These are phyloP conservation scores for Nakazawaea laoshanensis DNA, from an alignment of 805 yeast genomes.

Conservation along the genomic window DNA sequence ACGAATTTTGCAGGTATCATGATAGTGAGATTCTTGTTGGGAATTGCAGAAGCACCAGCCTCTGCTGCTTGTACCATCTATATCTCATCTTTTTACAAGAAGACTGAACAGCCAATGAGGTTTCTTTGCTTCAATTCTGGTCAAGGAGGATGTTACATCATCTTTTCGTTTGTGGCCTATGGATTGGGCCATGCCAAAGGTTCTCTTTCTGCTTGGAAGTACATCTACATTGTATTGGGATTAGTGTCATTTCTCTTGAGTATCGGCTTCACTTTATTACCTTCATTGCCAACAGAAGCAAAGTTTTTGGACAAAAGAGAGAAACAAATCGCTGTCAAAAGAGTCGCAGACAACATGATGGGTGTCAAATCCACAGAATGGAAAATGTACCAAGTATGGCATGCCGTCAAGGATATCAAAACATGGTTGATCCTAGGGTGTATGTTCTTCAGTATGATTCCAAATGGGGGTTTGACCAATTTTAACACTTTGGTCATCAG, in stretches of 20 bases:
- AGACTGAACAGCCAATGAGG: conserved; percentile 24
- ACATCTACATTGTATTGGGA: conserved; percentile 19
- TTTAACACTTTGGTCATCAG: conserved; percentile 19
- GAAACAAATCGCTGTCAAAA: conserved; percentile 17
- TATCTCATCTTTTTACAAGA: conserved; percentile 22
- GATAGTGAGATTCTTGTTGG: conserved; percentile 25
- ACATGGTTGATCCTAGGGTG: conserved; percentile 15
- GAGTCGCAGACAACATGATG: conserved; percentile 20
- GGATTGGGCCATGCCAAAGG: conserved; percentile 23
- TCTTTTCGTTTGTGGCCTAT: conserved; percentile 18
- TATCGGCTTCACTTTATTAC: conserved; percentile 16
- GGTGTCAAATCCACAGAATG: conserved; percentile 20
- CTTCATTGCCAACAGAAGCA: conserved; percentile 19
- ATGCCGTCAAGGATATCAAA: conserved; percentile 16
- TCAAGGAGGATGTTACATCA: conserved; percentile 22
- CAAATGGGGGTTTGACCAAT: conserved; percentile 22
- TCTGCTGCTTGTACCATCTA: conserved; percentile 22
- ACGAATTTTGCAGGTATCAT: conserved; percentile 25
- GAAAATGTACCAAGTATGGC: conserved; percentile 17
- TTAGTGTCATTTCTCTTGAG: conserved; percentile 16
- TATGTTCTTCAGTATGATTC: conserved; percentile 19
- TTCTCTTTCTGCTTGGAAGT: conserved; percentile 14
- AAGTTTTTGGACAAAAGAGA: conserved; percentile 20
- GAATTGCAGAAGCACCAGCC: conserved; percentile 26
- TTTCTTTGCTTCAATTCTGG: conserved; percentile 17